These are phyloP conservation scores for Yamadazyma mexicana DNA, from an alignment of 1,139 yeast genomes.

Conservation along the genomic window DNA sequence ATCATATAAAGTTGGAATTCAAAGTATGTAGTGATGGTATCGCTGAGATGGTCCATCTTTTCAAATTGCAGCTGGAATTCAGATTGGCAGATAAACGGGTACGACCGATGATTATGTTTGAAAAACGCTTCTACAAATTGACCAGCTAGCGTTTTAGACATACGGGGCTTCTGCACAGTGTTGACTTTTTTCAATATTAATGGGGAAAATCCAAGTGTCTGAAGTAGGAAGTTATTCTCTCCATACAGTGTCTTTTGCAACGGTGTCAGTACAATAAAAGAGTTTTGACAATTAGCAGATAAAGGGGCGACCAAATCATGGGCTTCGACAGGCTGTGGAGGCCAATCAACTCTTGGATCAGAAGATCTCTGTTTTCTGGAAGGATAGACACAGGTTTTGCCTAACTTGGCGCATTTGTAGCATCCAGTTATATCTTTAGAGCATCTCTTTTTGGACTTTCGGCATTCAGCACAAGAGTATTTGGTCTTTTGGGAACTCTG, in stretches of 20 bases:
- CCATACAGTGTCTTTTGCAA: not conserved
- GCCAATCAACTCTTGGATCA: no score
- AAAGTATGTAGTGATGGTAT: slow-evolving; percentile 5
- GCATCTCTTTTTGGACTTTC: slow-evolving; percentile 51
- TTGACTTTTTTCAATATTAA: slow-evolving; percentile 5
- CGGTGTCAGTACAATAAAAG: not conserved
- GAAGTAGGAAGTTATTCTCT: slow-evolving; percentile 7
- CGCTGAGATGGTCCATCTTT: slow-evolving; percentile 5
- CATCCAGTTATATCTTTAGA: slow-evolving; percentile 47
- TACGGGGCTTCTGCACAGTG: slow-evolving; percentile 2
- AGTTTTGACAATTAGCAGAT: not conserved
- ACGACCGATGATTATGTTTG: slow-evolving; percentile 42
- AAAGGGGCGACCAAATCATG: no score
- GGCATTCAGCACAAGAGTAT: slow-evolving; percentile 15
- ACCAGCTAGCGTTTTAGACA: slow-evolving; percentile 9
- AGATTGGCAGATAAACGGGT: slow-evolving; percentile 41
- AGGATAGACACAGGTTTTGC: slow-evolving; percentile 41
- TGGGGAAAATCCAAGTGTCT: slow-evolving; percentile 10
- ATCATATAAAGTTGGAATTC: slow-evolving; percentile 46
- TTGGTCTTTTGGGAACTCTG: slow-evolving; percentile 3
- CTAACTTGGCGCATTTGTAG: slow-evolving; percentile 38
- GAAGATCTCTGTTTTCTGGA: not conserved
- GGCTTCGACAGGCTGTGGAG: no score
- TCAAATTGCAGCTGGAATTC: slow-evolving; percentile 30
- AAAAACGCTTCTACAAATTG: slow-evolving; percentile 33